phyloP scores from a whole-genome alignment of 495 filamentous ascomycete genomes.

The Lepidopterella palustris region DNA sequence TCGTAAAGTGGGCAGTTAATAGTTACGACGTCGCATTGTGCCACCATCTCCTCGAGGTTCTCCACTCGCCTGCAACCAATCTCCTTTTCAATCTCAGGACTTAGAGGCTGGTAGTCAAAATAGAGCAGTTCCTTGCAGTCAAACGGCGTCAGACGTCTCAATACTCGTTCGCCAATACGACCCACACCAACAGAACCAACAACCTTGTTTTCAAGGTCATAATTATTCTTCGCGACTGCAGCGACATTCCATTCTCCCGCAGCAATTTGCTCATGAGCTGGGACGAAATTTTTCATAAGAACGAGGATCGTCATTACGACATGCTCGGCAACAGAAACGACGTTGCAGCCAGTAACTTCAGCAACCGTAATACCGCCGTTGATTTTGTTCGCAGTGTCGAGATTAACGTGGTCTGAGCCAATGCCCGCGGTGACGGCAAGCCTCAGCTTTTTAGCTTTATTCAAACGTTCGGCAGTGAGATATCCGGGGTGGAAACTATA shows the following conservation, averaged over 20 bases:
- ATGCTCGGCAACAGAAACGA: conserved; percentile 50
- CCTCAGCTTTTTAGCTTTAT: conserved; percentile 98
- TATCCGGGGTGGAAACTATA: conserved; percentile 95
- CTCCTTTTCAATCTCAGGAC: conserved; percentile 82
- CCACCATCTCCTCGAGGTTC: conserved; percentile 85
- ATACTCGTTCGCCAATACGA: conserved; percentile 95
- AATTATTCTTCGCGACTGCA: conserved; percentile 94
- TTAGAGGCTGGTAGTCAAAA: conserved; percentile 97
- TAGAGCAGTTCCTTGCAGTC: conserved; percentile 99
- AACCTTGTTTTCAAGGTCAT: conserved; percentile 93
- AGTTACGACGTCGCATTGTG: conserved; percentile 95
- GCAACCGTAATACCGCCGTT: conserved; percentile 97
- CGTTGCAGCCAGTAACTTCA: conserved; percentile 76
- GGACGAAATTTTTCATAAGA: conserved; percentile 96
- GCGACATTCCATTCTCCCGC: conserved; percentile 92
- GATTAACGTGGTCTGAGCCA: conserved; percentile 95
- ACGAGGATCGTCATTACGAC: conserved; percentile 97
- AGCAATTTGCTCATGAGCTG: conserved; percentile 89
- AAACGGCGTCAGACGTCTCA: conserved; percentile 89
- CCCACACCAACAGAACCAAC: conserved; percentile 97
- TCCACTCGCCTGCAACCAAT: conserved; percentile 90
- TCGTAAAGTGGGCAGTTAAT: conserved; percentile 99
- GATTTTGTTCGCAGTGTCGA: conserved; percentile 94
- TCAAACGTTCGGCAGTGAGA: conserved; percentile 90
- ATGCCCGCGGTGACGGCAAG: conserved; percentile 91